Evolutionary conservation across 768 basidiomycete genomes (phyloP), one percentile per base, ranked within the genome.

Genomic region (Mycena vulgaris): DNA sequence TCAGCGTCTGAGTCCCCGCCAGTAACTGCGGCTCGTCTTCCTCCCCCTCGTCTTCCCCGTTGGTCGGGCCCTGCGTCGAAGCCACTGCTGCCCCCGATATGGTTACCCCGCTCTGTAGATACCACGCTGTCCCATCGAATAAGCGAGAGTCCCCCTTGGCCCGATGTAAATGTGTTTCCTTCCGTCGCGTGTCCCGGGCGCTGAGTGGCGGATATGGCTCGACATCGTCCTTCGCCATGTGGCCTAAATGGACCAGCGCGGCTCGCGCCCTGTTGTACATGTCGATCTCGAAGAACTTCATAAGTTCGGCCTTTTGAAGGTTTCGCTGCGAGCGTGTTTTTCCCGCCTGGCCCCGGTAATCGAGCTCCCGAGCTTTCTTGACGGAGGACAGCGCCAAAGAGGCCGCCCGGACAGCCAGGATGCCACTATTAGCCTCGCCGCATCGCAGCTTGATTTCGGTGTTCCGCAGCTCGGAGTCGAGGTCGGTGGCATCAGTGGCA

Each of bases 61-160:
- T 35, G 2, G 0, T 62, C 25, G 45, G 11, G 10, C 30, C 21
- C 27, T 47, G n/a, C 6, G 23, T n/a, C 7, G 63, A 61, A 28
- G 13, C 28, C 39, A 49, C 51, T 10, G 37, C 51, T 5, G 51
- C 56, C n/a, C 31, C 6, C 35, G 62, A 63, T 25, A 55, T 33
- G 17, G n/a, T 55, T 21, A 37, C 27, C 19, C 58, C 69, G 28
- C 51, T 66, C 59, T 70, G 69, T 8, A 70, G 30, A 21, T 70
- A n/a, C n/a, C n/a, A n/a, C n/a, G n/a, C n/a, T n/a, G n/a, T n/a
- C n/a, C n/a, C n/a, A n/a, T n/a, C n/a, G 23, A 70, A 70, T 21
- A 70, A 17, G 7, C 52, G 58, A 10, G 69, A 70, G 51, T 70
- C 69, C n/a, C 69, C 69, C 19, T n/a, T n/a, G n/a, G n/a, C n/a